A percentile compares a stretch with the other conserved stretches of the same genome.
Evolutionary conservation across 1,284 basidiomycete genomes (phyloP).

Genomic region (Spongiforma sp.): DNA sequence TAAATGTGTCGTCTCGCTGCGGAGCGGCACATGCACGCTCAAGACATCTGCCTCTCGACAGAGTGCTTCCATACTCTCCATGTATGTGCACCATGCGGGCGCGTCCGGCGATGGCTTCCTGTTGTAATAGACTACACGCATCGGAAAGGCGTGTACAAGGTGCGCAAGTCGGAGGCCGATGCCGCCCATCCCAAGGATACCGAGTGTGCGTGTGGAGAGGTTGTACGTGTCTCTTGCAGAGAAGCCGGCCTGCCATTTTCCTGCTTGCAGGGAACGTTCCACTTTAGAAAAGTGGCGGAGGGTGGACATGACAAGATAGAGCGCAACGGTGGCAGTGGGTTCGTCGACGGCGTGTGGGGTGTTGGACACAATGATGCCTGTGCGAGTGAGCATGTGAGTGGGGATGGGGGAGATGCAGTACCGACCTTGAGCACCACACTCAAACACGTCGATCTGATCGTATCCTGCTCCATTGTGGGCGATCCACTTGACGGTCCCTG

Average conservation of each 20-base stretch:
- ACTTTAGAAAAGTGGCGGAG: constrained; percentile 78
- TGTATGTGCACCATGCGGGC: constrained; percentile 82
- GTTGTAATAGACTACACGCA: constrained; percentile 88
- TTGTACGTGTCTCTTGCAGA: constrained; percentile 63
- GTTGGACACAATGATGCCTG: constrained; percentile 88
- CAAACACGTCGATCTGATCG: constrained; percentile 81
- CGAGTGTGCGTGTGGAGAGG: constrained; percentile 79
- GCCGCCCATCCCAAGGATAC: constrained; percentile 89
- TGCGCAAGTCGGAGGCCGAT: constrained; percentile 80
- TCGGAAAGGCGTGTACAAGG: constrained; percentile 76
- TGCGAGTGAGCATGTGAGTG: neutral
- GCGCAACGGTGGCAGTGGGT: constrained; percentile 88
- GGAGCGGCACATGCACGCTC: constrained; percentile 75
- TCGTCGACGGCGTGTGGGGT: constrained; percentile 93
- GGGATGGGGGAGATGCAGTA: neutral
- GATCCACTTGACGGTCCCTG: constrained; percentile 81
- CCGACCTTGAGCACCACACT: constrained; percentile 71
- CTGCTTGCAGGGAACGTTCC: constrained; percentile 68
- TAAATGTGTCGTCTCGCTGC: constrained; percentile 74
- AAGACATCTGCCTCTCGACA: constrained; percentile 81
- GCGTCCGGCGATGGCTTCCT: constrained; percentile 61
- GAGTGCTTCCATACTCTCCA: constrained; percentile 73
- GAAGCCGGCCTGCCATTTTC: constrained; percentile 62
- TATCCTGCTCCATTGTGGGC: constrained; percentile 95
- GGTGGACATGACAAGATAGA: constrained; percentile 87